Conservation (phyloP, 2,329 filamentous ascomycete genomes). For the Diaporthe eres region DNA sequence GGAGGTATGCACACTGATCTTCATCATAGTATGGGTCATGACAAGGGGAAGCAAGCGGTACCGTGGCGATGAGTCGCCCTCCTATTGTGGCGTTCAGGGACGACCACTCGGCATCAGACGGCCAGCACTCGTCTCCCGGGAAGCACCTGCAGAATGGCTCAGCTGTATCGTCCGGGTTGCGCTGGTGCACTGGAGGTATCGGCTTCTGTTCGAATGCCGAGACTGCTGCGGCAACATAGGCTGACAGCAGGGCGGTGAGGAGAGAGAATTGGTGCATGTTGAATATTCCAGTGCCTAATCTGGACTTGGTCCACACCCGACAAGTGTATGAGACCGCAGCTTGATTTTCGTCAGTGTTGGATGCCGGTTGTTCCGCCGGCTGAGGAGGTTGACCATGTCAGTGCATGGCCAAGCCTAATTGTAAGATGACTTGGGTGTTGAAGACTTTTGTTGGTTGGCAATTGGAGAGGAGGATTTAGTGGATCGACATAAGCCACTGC, state of each 20-base stretch:
- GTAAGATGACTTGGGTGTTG: slow-evolving; percentile 14
- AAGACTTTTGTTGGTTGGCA: slow-evolving; percentile 5
- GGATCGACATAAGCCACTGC: slow-evolving; percentile 7
- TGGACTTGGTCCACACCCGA: not conserved
- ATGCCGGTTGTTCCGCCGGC: too few relatives aligned
- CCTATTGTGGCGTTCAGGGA: slow-evolving; percentile 63
- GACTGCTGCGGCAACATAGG: not conserved
- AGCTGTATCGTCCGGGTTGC: not conserved
- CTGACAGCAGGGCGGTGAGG: not conserved
- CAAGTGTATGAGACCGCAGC: not conserved
- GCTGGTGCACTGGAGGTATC: not conserved
- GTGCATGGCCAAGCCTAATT: not conserved
- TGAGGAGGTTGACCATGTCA: not conserved
- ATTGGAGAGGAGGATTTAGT: slow-evolving; percentile 1
- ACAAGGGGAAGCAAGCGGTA: slow-evolving; percentile 62
- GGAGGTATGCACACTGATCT: slow-evolving; percentile 53
- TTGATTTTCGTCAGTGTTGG: not conserved
- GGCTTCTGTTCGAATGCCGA: slow-evolving; percentile 7
- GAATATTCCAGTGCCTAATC: not conserved
- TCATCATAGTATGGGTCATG: slow-evolving; percentile 58
- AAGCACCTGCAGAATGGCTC: slow-evolving; percentile 49
- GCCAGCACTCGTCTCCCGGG: slow-evolving; percentile 66
- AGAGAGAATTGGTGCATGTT: not conserved
- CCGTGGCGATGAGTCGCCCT: slow-evolving; percentile 63
- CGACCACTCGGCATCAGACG: slow-evolving; percentile 56